A percentile compares a stretch with the other conserved stretches of the same genome.
phyloP scores from a whole-genome alignment of 2,329 filamentous ascomycete species.

The Esteya vermicola region DNA sequence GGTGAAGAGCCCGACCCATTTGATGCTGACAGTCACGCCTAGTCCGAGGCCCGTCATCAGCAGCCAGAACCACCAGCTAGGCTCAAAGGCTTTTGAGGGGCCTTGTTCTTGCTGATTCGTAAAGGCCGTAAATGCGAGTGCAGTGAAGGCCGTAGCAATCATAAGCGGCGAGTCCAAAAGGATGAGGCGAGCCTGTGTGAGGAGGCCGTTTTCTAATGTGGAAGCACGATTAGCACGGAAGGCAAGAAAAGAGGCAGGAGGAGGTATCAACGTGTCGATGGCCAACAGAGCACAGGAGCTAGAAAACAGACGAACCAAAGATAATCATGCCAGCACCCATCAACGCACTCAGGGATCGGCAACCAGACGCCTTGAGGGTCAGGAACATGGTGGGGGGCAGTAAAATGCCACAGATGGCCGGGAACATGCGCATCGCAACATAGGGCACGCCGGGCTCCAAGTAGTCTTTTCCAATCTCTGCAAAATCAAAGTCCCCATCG shows the following conservation, averaged over 20 bases:
- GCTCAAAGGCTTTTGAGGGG: conserved; percentile 71
- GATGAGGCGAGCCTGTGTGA: conserved; percentile 90
- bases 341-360: conserved; percentile 69
- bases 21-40: conserved; percentile 85
- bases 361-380: conserved; percentile 81
- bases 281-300: neutral
- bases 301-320: conserved; percentile 62
- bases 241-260: neutral
- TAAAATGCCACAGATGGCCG: conserved; percentile 76
- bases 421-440: conserved; percentile 91
- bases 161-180: conserved; percentile 91
- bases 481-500: conserved; percentile 93
- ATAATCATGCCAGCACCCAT: conserved; percentile 79
- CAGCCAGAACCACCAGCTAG: conserved; percentile 98
- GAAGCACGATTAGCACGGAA: neutral
- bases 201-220: conserved; percentile 70
- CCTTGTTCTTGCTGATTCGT: conserved; percentile 95
- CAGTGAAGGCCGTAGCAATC: conserved; percentile 84
- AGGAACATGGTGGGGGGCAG: conserved; percentile 89
- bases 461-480: conserved; percentile 99
- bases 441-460: conserved; percentile 89
- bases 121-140: conserved; percentile 80
- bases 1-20: conserved; percentile 98
- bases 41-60: conserved; percentile 72
- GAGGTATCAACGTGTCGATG: too few species aligned